These are phyloP conservation scores for Albizia julibrissin DNA, from an alignment of 306 rosid genomes.

Conservation along the genomic window DNA sequence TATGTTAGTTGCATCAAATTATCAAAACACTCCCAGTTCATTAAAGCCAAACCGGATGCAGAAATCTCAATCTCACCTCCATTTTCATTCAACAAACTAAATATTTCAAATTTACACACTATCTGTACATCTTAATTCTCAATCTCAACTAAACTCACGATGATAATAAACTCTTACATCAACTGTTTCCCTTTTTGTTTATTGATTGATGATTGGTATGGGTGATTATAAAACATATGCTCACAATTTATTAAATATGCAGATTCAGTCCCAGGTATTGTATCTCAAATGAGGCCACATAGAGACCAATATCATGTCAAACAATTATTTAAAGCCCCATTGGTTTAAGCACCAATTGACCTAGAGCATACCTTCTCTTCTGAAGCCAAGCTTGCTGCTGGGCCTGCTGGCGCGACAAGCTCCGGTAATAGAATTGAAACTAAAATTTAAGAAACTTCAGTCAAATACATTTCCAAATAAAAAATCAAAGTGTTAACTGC, in stretches of 20 bases:
- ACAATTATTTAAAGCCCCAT: neutral
- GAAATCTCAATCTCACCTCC: neutral
- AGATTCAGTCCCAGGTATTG: neutral
- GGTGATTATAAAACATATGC: neutral
- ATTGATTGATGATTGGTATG: neutral
- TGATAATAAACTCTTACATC: neutral
- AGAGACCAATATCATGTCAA: neutral
- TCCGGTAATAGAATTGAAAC: constrained; percentile 86
- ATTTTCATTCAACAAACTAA: neutral
- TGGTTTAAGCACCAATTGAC: constrained; percentile 11
- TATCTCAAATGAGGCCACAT: neutral
- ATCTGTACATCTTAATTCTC: neutral
- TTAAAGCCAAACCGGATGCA: neutral
- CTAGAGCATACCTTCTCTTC: constrained; percentile 74
- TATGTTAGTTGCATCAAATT: neutral
- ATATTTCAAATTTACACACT: neutral
- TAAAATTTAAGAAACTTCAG: constrained; percentile 39
- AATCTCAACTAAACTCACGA: neutral
- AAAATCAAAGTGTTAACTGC: neutral
- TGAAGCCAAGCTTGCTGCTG: constrained; percentile 99
- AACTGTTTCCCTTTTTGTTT: neutral
- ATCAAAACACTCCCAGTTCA: neutral
- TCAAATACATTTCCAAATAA: constrained; percentile 25
- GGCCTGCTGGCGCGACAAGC: constrained; percentile 90
- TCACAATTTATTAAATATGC: neutral